Conservation (phyloP, 495 filamentous ascomycete genomes). For the Hyphodiscus hymeniophilus region DNA sequence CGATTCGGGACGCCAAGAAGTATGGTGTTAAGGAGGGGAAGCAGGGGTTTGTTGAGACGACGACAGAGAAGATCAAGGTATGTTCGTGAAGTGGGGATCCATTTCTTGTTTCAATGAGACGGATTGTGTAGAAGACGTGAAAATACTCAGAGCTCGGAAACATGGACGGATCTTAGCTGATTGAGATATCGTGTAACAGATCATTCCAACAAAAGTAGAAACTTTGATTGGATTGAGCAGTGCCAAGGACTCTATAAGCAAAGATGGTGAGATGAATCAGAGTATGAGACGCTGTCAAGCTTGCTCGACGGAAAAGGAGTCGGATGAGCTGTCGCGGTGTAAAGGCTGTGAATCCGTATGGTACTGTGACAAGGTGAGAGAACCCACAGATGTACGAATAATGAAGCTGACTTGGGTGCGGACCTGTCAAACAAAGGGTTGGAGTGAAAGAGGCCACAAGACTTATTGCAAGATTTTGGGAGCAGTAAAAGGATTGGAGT, state of each 20-base stretch:
- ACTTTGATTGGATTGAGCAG: constrained; percentile 10
- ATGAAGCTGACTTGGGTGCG: not conserved
- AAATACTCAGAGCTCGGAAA: not conserved
- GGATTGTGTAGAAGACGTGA: not conserved
- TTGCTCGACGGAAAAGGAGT: constrained; percentile 1
- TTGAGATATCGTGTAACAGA: not conserved
- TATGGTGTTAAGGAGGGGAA: constrained; percentile 13
- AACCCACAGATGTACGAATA: not conserved
- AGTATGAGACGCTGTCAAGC: constrained; percentile 5
- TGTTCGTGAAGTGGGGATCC: not conserved
- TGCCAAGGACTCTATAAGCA: not conserved
- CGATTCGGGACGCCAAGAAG: constrained; percentile 4
- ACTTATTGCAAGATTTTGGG: constrained; percentile 15
- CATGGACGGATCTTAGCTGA: not conserved
- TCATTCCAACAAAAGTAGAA: constrained; percentile 13
- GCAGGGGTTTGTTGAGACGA: constrained; percentile 12
- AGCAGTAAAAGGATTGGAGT: constrained; percentile 5
- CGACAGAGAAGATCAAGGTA: constrained; percentile 3
- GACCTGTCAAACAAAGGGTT: constrained; percentile 16
- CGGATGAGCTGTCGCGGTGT: constrained; percentile 6
- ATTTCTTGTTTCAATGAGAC: constrained; percentile 1
- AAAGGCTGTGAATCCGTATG: constrained; percentile 16
- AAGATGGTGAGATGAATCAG: not conserved
- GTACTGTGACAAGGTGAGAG: constrained; percentile 21
- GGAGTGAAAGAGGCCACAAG: constrained; percentile 19